Base-by-base conservation (phyloP, 164 flowering plant species). In the Pachysandra terminalis region DNA sequence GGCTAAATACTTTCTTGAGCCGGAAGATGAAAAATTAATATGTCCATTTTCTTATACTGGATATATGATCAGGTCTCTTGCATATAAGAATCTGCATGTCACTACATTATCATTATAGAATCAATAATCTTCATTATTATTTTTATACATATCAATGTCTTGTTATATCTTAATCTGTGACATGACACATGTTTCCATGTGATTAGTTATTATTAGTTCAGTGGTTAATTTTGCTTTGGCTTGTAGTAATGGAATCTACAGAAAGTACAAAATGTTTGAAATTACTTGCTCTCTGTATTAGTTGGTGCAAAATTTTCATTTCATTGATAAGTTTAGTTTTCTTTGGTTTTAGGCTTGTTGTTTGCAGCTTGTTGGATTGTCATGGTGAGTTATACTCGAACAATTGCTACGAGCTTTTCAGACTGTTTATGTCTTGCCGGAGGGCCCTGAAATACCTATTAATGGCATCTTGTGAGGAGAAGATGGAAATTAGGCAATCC, bases 371-470 rank as follows among this genome's bases (percentile, higher is more conserved):
- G 62, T 63, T 87, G 27, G 61, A 77, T 45, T n/a, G 45, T 74
- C 70, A 67, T 40, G 71, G 68, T 64, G 59, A 63, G 61, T 25
- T 72, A 14, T 60, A 12, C 23, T 45, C 59, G 23, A 49, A 60
- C 59, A 59, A 58, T 41, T 48, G 60, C 57, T 56, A 57, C 63
- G 84, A 87, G 73, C 83, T 83, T 56, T 70, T 89, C 26, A 69
- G 77, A 64, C 73, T 90, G 78, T 81, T 92, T 65, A 60, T 86
- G 5, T 77, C 78, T 70, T 90, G 96, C 67, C 90, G 98, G 73
- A 84, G 84, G 80, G 78, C 90, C 71, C 78, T 90, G 68, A 89
- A 81, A 69, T 65, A 74, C 71, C 66, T 91, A 41, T 27, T 80
- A 61, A 71, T 81, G 80, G 74, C 82, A 60, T 81, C 77, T 57